A percentile compares a stretch with the other conserved stretches of the same genome.
These are phyloP conservation scores for Bryopsis sp. DNA, from an alignment of 139 green algal genomes.

Conservation along the genomic window DNA sequence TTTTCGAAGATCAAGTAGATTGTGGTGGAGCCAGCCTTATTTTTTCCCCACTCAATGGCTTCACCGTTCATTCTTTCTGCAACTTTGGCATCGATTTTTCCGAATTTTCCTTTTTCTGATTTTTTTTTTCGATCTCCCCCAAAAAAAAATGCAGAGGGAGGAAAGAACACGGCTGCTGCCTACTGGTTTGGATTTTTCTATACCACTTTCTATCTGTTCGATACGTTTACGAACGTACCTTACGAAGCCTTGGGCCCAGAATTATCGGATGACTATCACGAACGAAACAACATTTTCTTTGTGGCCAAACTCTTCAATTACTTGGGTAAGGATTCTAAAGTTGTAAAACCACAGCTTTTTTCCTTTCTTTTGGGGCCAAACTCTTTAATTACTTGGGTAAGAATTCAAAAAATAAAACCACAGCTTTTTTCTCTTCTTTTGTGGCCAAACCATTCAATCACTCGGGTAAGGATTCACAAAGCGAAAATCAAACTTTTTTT, in stretches of 20 bases:
- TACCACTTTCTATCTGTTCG: constrained; percentile 27
- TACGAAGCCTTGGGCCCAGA: constrained; percentile 34
- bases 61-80: no score
- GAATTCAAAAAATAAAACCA: no score
- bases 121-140: no score
- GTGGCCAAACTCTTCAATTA: constrained; percentile 28
- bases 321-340: constrained; percentile 17
- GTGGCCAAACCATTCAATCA: constrained; percentile 26
- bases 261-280: constrained; percentile 21
- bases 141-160: no score
- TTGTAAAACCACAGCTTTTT: no score
- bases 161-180: not conserved
- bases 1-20: no score
- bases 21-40: no score
- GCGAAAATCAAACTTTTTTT: no score
- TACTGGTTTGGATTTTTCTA: constrained; percentile 31
- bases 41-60: no score
- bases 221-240: constrained; percentile 28
- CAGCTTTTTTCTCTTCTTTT: constrained; percentile 31
- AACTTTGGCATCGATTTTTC: no score
- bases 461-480: no score
- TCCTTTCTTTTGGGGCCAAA: constrained; percentile 27
- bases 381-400: constrained; percentile 27
- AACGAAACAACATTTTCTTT: constrained; percentile 30
- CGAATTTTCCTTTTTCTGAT: no score